A percentile compares a stretch with the other conserved stretches of the same genome.
Evolutionary conservation across 225 moss, liverwort and hornwort species (phyloP).

Genomic region (Anthoceros angustus): DNA sequence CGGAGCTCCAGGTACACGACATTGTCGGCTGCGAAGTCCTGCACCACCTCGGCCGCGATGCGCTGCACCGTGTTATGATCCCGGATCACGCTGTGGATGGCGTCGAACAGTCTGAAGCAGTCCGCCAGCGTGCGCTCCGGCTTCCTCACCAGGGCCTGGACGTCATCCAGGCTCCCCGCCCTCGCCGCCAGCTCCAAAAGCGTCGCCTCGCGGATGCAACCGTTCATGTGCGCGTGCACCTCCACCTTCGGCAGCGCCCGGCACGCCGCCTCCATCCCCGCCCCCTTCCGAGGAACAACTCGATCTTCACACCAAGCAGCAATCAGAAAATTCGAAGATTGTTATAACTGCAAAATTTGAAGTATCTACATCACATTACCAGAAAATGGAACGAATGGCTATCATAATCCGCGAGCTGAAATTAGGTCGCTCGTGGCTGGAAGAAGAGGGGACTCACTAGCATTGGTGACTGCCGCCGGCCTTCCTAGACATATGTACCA

Average conservation of each 20-base stretch:
- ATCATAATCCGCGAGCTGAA: too few species aligned
- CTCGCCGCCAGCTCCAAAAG: conserved; percentile 21
- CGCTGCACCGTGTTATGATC: conserved; percentile 54
- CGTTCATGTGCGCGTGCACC: conserved; percentile 84
- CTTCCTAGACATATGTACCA: too few species aligned
- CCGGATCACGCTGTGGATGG: conserved; percentile 58
- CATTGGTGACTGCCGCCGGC: too few species aligned
- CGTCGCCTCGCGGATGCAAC: conserved; percentile 60
- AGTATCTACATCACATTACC: too few species aligned
- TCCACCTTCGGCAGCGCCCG: conserved; percentile 59
- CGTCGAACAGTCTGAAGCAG: conserved; percentile 59
- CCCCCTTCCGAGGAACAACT: too few species aligned
- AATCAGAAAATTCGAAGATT: too few species aligned
- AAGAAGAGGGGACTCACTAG: too few species aligned
- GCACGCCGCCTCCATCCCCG: too few species aligned
- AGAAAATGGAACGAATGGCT: too few species aligned
- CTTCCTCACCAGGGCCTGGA: neutral
- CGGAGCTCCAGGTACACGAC: conserved; percentile 72
- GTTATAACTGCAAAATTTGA: too few species aligned
- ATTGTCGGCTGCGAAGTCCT: conserved; percentile 75
- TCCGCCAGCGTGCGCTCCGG: conserved; percentile 45
- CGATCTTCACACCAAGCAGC: too few species aligned
- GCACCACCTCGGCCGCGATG: conserved; percentile 71
- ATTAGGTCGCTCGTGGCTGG: too few species aligned
- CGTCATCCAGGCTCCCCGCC: neutral